Conservation (phyloP, 768 basidiomycete genomes). For the Steccherinum ochraceum region DNA sequence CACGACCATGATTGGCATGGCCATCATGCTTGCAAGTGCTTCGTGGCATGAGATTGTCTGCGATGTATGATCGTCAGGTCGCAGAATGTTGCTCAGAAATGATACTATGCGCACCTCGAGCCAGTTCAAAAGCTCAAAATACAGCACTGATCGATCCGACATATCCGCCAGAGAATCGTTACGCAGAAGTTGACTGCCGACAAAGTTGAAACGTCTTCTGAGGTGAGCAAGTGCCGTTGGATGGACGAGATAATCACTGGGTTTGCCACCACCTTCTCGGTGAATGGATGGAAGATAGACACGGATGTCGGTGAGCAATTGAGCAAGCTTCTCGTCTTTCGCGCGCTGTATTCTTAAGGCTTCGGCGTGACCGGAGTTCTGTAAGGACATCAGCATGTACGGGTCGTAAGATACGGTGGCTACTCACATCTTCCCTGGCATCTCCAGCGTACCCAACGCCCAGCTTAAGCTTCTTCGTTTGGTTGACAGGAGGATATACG, state of each 20-base stretch:
- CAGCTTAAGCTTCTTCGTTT: slow-evolving; percentile 64
- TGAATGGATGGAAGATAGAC: slow-evolving; percentile 78
- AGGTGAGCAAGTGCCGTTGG: slow-evolving; percentile 91
- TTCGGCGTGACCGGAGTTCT: slow-evolving; percentile 79
- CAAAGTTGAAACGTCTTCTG: slow-evolving; percentile 82
- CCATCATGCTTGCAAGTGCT: slow-evolving; percentile 91
- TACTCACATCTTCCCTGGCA: slow-evolving; percentile 75
- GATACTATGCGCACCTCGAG: slow-evolving; percentile 54
- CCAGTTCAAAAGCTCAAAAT: slow-evolving; percentile 90
- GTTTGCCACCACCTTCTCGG: slow-evolving; percentile 65
- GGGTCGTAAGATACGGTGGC: too few relatives aligned
- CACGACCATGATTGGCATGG: slow-evolving; percentile 93
- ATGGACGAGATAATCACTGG: slow-evolving; percentile 89
- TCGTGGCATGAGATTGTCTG: slow-evolving; percentile 93
- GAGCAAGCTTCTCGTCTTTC: slow-evolving; percentile 71
- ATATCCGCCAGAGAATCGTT: slow-evolving; percentile 94
- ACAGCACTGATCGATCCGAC: slow-evolving; percentile 80
- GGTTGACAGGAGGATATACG: slow-evolving; percentile 33
- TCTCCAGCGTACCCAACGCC: slow-evolving; percentile 88
- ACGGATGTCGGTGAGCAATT: slow-evolving; percentile 65
- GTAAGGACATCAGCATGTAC: too few relatives aligned
- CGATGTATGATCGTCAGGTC: slow-evolving; percentile 1
- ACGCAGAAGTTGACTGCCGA: slow-evolving; percentile 78
- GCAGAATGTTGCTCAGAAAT: too few relatives aligned
- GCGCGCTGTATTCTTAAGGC: slow-evolving; percentile 65